Conservation (phyloP, 2,329 filamentous ascomycete species). For the Raffaelea ambrosiae region DNA sequence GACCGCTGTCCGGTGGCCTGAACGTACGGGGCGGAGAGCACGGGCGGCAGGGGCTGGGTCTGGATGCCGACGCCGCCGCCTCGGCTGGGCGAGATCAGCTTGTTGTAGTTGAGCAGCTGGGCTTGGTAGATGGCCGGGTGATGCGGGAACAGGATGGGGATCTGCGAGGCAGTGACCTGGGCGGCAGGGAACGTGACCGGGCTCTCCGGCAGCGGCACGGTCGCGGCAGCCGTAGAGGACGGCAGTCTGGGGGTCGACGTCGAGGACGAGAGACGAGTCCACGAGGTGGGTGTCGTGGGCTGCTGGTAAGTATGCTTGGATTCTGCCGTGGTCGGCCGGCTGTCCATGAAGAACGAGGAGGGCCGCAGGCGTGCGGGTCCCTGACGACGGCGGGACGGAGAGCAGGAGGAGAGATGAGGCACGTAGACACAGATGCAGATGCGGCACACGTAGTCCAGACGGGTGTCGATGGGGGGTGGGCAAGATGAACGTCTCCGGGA, state of each 20-base stretch:
- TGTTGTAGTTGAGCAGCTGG: constrained; percentile 57
- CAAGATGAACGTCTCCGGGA: no score
- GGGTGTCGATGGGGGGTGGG: no score
- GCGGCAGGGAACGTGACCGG: constrained; percentile 17
- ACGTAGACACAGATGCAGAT: no score
- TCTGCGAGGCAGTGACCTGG: constrained; percentile 21
- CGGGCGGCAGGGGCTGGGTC: constrained; percentile 44
- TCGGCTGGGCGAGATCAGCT: constrained; percentile 50
- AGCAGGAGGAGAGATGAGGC: background rate
- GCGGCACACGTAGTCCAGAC: no score
- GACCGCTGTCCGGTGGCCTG: constrained; percentile 45
- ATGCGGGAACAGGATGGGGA: constrained; percentile 50
- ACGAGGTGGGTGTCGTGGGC: constrained; percentile 26
- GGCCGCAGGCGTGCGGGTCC: constrained; percentile 9
- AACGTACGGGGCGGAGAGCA: constrained; percentile 46
- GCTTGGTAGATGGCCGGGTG: constrained; percentile 53
- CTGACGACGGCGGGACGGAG: constrained; percentile 3
- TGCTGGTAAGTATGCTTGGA: constrained; percentile 36
- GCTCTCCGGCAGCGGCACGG: constrained; percentile 13
- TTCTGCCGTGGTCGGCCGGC: constrained; percentile 40
- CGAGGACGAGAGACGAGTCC: constrained; percentile 24
- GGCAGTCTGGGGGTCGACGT: constrained; percentile 14
- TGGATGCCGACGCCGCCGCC: constrained; percentile 44
- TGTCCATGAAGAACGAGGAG: constrained; percentile 36
- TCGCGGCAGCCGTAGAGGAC: constrained; percentile 2